phyloP scores from a whole-genome alignment of 2,329 filamentous ascomycete genomes.

The Hirsutella thompsonii region DNA sequence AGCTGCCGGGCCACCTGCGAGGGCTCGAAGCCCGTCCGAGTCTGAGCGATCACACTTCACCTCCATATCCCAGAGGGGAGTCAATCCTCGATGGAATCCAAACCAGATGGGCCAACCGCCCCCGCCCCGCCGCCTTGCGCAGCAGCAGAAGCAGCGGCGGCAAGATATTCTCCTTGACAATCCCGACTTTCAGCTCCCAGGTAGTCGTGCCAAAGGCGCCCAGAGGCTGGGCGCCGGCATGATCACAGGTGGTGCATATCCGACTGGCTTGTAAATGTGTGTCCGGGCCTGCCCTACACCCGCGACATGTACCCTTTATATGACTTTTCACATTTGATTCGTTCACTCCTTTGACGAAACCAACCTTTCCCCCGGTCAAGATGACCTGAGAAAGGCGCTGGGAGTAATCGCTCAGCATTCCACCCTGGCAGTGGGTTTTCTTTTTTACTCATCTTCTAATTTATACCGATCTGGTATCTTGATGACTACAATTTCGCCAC shows the following conservation, averaged over 20 bases:
- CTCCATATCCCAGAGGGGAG: slow-evolving; percentile 72
- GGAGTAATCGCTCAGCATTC: not conserved
- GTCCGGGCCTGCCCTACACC: slow-evolving; percentile 10
- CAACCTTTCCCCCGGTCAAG: not conserved
- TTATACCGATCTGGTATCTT: too few species aligned
- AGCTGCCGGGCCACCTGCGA: slow-evolving; percentile 34
- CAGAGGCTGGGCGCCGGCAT: slow-evolving; percentile 25
- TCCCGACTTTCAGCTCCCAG: slow-evolving; percentile 71
- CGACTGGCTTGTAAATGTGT: slow-evolving; percentile 9
- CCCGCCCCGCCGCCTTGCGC: slow-evolving; percentile 26
- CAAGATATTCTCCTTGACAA: slow-evolving; percentile 71
- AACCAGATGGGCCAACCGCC: slow-evolving; percentile 30
- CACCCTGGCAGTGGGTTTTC: not conserved
- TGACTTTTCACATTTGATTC: not conserved
- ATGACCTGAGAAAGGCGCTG: not conserved
- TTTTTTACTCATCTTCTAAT: not conserved
- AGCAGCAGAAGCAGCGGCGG: slow-evolving; percentile 45
- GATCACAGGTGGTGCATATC: slow-evolving; percentile 42
- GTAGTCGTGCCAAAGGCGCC: slow-evolving; percentile 16
- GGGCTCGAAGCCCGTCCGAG: slow-evolving; percentile 56
- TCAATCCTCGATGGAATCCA: slow-evolving; percentile 79
- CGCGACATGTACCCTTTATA: slow-evolving; percentile 4
- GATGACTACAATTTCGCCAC: too few species aligned
- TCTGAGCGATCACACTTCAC: slow-evolving; percentile 82
- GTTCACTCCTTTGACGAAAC: not conserved